Evolutionary conservation across 2,329 filamentous ascomycete species (phyloP).

Genomic region (Colletotrichum sp.): DNA sequence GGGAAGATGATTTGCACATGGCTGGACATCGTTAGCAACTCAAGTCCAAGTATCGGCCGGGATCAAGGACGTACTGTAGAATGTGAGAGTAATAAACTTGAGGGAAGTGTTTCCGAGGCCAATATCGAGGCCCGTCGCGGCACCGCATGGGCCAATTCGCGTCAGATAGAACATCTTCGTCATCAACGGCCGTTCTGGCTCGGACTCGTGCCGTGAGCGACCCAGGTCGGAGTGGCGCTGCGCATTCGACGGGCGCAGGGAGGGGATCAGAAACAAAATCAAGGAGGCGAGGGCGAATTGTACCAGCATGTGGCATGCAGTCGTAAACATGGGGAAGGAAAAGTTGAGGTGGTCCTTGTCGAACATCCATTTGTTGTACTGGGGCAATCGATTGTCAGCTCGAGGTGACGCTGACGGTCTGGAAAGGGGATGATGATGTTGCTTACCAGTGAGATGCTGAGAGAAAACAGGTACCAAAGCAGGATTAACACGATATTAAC

Average conservation of each 20-base stretch:
- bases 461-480: conserved; percentile 89
- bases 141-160: conserved; percentile 88
- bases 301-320: conserved; percentile 92
- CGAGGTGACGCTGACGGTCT: not conserved
- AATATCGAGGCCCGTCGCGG: conserved; percentile 93
- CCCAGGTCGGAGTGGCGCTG: conserved; percentile 50
- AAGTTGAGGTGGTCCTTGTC: conserved; percentile 84
- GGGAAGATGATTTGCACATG: conserved; percentile 98
- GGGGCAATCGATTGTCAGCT: conserved; percentile 28
- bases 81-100: conserved; percentile 95
- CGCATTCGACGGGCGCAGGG: conserved; percentile 69
- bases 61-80: conserved; percentile 73
- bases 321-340: conserved; percentile 93
- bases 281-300: conserved; percentile 82
- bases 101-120: conserved; percentile 94
- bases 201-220: conserved; percentile 53
- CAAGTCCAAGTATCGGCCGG: not conserved
- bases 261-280: conserved; percentile 83
- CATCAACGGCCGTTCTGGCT: conserved; percentile 71
- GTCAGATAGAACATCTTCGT: conserved; percentile 91
- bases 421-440: conserved; percentile 19
- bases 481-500: conserved; percentile 83
- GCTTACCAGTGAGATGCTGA: conserved; percentile 87
- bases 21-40: conserved; percentile 50
- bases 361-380: conserved; percentile 99